Conservation (phyloP, 441 rosid species). For the Erysimum cheiri region DNA sequence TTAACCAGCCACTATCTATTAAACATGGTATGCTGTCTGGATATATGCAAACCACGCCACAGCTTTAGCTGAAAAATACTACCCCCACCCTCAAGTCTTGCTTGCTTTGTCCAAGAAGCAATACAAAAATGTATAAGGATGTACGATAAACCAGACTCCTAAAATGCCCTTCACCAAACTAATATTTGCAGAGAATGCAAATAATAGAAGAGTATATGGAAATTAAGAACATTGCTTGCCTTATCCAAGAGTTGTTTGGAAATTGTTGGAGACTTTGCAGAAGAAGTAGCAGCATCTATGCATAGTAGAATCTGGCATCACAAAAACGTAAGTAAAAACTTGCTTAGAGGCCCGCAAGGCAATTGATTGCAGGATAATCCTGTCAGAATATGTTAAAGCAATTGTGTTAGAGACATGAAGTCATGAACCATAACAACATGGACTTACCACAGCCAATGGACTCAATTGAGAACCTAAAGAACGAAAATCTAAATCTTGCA, state of each 20-base stretch:
- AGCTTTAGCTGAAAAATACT: background rate
- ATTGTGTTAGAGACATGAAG: constrained; percentile 15
- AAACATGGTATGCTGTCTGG: background rate
- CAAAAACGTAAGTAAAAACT: constrained; percentile 38
- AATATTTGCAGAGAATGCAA: constrained; percentile 19
- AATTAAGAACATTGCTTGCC: constrained; percentile 56
- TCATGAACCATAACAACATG: constrained; percentile 36
- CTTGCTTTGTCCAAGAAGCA: constrained; percentile 28
- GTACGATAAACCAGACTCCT: constrained; percentile 14
- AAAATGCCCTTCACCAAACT: constrained; percentile 21
- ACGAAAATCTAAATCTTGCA: constrained; percentile 83
- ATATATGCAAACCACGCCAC: constrained; percentile 9
- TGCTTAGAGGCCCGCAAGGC: constrained; percentile 22
- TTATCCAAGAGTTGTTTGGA: constrained; percentile 85
- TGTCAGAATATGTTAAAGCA: constrained; percentile 12
- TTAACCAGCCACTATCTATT: constrained; percentile 17
- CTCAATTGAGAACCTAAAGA: constrained; percentile 83
- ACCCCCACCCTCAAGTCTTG: constrained; percentile 24
- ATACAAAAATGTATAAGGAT: constrained; percentile 11
- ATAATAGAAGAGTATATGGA: constrained; percentile 25
- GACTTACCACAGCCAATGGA: constrained; percentile 89
- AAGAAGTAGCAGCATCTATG: constrained; percentile 93
- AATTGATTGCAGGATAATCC: constrained; percentile 17
- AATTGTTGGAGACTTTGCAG: constrained; percentile 81
- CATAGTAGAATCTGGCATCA: constrained; percentile 86